Base-by-base conservation (phyloP, 1,139 yeast genomes). In the Diutina rugosa region DNA sequence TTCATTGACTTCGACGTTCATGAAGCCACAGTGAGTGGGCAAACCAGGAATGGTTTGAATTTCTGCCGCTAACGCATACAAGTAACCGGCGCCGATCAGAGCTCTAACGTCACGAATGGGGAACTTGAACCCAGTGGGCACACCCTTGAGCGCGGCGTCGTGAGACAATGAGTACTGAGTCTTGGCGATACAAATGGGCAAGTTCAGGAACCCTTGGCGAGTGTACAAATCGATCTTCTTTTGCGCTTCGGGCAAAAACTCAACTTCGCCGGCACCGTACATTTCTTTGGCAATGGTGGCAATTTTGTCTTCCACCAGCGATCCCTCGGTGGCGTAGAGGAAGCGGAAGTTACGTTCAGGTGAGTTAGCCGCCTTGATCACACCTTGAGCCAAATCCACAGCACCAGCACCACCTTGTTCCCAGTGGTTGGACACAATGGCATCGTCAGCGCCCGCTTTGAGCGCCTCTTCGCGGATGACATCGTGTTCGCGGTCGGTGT, bases 351-450 rank as follows among this genome's bases (percentile, higher is more conserved):
- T 84, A 2, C 44, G 32, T 61, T 82, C 72, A n/a, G 53, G 53
- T 58, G 78, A 78, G 65, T 82, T 77, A 57, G 91, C 81, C 2
- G 95, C 93, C 60, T 78, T 76, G 63, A 90, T 81, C 59, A 91
- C 95, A 59, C 96, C 96, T 60, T 85, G 67, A 57, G 98, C 98
- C 62, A 93, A 81, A 58, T 80, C 86, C 61, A 89, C 80, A 10
- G 99, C 98, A 66, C 99, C 99, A 62, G 77, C 75, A 64, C 99
- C 99, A 76, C 99, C 99, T 74, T 89, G 88, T 73, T 88, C 97
- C 98, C 98, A 93, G 73, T 93, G 99, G 79, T 89, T 89, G 49
- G 97, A 87, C 49, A 89, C 91, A 65, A 93, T 87, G 41, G 98
- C 98, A 67, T 89, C 97, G 59, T 75, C 74, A 49, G 99, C 99